Evolutionary conservation across 2,329 filamentous ascomycete species (phyloP).

Genomic region (Cercospora janseana): DNA sequence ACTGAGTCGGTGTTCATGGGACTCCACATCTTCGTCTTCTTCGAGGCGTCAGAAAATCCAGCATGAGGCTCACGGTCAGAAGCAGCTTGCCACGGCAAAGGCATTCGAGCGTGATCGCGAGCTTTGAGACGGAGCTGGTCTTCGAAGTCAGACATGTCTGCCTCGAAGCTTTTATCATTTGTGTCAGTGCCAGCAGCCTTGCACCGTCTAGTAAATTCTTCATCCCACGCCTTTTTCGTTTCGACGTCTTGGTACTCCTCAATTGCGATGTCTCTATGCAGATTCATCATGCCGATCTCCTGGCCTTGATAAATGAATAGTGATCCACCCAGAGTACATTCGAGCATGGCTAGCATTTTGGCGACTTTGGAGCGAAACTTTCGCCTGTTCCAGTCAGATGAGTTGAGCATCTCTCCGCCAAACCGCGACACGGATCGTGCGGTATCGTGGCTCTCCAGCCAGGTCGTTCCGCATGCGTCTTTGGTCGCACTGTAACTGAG

Average conservation of each 20-base stretch:
- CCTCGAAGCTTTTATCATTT: neutral
- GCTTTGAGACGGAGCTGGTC: slow-evolving; percentile 57
- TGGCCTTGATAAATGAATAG: slow-evolving; percentile 66
- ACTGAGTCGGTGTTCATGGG: slow-evolving; percentile 26
- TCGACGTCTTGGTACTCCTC: slow-evolving; percentile 67
- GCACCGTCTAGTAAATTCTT: neutral
- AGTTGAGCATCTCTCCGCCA: slow-evolving; percentile 48
- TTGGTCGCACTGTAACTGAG: slow-evolving; percentile 50
- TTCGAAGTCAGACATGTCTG: slow-evolving; percentile 43
- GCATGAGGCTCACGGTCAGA: slow-evolving; percentile 46
- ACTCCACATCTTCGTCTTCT: slow-evolving; percentile 21
- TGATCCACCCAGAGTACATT: slow-evolving; percentile 58
- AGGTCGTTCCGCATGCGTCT: slow-evolving; percentile 62
- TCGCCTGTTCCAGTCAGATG: neutral
- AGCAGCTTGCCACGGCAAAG: slow-evolving; percentile 17
- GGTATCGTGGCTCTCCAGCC: slow-evolving; percentile 65
- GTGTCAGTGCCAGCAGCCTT: neutral
- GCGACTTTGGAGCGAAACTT: slow-evolving; percentile 48
- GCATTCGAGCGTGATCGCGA: slow-evolving; percentile 63
- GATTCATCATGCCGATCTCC: slow-evolving; percentile 64
- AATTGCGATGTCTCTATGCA: slow-evolving; percentile 58
- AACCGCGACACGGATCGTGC: slow-evolving; percentile 58
- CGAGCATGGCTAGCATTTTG: slow-evolving; percentile 59
- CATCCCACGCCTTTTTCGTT: slow-evolving; percentile 27
- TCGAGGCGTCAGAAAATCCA: slow-evolving; percentile 52